Percentiles rank a stretch among this genome's conserved stretches.
phyloP scores from a whole-genome alignment of 1,284 basidiomycete species.

The Ceratobasidium sp. region DNA sequence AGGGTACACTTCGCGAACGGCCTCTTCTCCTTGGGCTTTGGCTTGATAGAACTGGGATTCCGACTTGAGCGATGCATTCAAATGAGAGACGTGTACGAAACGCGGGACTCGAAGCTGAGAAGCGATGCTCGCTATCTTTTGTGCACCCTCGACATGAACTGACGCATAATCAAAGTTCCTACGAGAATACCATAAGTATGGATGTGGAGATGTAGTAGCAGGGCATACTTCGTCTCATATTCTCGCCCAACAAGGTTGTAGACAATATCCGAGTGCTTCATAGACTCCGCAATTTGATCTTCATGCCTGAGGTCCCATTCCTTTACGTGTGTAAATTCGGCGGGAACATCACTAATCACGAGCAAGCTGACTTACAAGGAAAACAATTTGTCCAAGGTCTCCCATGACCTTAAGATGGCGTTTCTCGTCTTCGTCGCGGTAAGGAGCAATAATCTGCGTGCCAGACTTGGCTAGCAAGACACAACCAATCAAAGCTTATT shows the following conservation, averaged over 20 bases:
- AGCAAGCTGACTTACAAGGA: constrained; percentile 71
- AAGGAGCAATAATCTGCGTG: constrained; percentile 94
- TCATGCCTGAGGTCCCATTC: constrained; percentile 95
- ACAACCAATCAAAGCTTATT: constrained; percentile 40
- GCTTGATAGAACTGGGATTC: constrained; percentile 86
- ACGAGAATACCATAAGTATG: constrained; percentile 48
- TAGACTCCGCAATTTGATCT: constrained; percentile 90
- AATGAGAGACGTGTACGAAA: constrained; percentile 94
- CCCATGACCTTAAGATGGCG: constrained; percentile 92
- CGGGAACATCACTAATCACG: neutral
- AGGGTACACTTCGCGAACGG: constrained; percentile 86
- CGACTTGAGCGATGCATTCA: constrained; percentile 88
- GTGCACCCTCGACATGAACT: constrained; percentile 83
- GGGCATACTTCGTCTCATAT: constrained; percentile 86
- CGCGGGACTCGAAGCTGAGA: constrained; percentile 82
- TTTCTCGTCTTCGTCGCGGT: constrained; percentile 95
- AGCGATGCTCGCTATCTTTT: constrained; percentile 83
- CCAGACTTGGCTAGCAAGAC: constrained; percentile 78
- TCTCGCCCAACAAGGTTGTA: constrained; percentile 92
- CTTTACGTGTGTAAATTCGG: constrained; percentile 57
- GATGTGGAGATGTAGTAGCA: constrained; percentile 28
- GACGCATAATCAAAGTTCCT: constrained; percentile 87
- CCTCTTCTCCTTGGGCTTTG: constrained; percentile 91
- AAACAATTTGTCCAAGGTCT: constrained; percentile 95
- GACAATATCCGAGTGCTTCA: constrained; percentile 97